Evolutionary conservation across 352 stramenopile species (phyloP), one percentile per base, ranked within the genome.

Genomic region (Elongisporangium anandrum): DNA sequence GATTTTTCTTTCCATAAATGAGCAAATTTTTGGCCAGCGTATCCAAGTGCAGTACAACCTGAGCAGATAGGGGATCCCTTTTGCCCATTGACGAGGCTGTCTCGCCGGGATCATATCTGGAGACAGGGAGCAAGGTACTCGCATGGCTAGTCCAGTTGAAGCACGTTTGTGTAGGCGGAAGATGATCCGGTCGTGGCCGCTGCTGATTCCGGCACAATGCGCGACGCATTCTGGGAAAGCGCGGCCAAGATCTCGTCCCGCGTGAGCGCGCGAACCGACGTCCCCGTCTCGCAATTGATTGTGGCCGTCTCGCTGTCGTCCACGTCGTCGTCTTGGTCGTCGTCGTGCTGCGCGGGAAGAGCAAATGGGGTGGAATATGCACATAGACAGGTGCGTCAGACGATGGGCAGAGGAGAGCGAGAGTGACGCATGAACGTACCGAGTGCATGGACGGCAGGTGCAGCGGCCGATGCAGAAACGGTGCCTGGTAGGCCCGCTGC

Each of bases 211-310:
- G n/a, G 24, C n/a, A 29, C 34, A 20, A 47, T 17, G 55, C 39
- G 41, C 15, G 21, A 39, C 15, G 20, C 20, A 20, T 56, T 13
- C 17, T 56, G 23, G 23, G 45, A 54, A 15, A 89, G 65, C 29
- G 85, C 68, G 10, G 54, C 68, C 58, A 89, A 58, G 26, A 91
- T 87, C 57, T 91, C 79, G 24, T 64, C 66, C 16, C 79, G 73
- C 13, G 69, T 81, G 52, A 89, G 63, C 9, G 79, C 71, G 26
- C 75, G 79, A 24, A 79, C 63, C 1, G 52, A 58, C 39, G 17
- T 41, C 8, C 45, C 29, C 19, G 57, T 54, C 53, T 57, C 59
- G 6, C 50, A 24, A 16, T 52, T 49, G 22, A 57, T 47, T 19
- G 22, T 22, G 3, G 17, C 10, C n/a, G n/a, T n/a, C n/a, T n/a